Base-by-base conservation (phyloP, 768 basidiomycete genomes). In the Podaxis pistillaris region DNA sequence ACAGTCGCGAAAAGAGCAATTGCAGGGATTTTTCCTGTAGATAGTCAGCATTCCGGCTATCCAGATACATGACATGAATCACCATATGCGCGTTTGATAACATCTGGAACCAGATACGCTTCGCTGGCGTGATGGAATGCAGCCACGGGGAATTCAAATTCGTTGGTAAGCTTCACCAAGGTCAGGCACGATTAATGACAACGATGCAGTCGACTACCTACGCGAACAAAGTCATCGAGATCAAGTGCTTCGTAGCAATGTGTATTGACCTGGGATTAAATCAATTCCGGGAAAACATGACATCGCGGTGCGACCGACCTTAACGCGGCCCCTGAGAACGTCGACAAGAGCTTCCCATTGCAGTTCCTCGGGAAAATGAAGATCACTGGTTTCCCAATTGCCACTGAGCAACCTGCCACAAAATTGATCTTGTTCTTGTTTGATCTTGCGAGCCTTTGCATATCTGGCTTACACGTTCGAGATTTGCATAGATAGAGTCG, bases 281-380 rank as follows among this genome's bases (percentile, higher is more conserved):
- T 44, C 28, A 33, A n/a, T 30, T n/a, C 9, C n/a, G 40, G 22
- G n/a, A 41, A 63, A 36, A 36, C 24, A 24, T 0, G n/a, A 56
- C 19, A 24, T 49, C 22, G 24, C 11, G 26, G 49, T 40, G 9
- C 28, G 19, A 30, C 50, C 11, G 63, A 88, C 89, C 78, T 90
- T 93, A 52, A 91, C 90, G 59, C 83, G 81, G 13, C 93, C 92
- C 66, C 93, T 78, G 6, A 94, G 72, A 1, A 93, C 89, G 68
- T 93, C 90, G 0, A 90, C 87, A 22, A 93, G 75, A 1, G 89
- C 83, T 68, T 93, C 90, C 90, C 89, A 91, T 68, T 91, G 83
- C 15, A 93, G 76, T 51, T 83, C 83, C 51, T 90, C 82, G 0
- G 91, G 90, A 70, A 89, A 90, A n/a, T 41, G 54, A 24, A 37